phyloP scores from a whole-genome alignment of 1,139 yeast genomes.

The Hemisphaericaspora lyxosophila region DNA sequence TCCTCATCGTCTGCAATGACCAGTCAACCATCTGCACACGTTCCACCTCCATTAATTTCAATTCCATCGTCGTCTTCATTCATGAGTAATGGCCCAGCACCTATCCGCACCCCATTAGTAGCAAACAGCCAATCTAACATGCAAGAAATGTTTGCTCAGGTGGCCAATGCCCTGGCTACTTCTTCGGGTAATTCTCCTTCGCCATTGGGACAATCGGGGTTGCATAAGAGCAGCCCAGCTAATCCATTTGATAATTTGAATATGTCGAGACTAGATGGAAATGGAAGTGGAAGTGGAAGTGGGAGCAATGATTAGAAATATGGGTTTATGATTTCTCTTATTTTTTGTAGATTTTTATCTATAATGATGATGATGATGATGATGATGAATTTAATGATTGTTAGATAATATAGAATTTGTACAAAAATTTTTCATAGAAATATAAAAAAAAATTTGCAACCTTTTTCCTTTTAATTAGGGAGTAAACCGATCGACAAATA shows the following conservation, averaged over 20 bases:
- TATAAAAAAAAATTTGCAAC: no score
- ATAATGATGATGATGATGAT: neutral
- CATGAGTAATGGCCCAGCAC: constrained; percentile 17
- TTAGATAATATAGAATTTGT: no score
- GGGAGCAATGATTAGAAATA: neutral
- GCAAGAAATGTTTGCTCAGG: constrained; percentile 4
- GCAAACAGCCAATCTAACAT: constrained; percentile 18
- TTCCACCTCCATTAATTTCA: constrained; percentile 28
- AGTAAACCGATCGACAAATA: no score
- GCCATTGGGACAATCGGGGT: constrained; percentile 34
- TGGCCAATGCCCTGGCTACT: neutral
- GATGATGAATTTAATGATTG: no score
- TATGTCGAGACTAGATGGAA: constrained; percentile 22
- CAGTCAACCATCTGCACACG: constrained; percentile 7
- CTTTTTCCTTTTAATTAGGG: no score
- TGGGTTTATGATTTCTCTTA: neutral
- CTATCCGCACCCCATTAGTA: constrained; percentile 34
- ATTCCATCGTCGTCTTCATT: constrained; percentile 26
- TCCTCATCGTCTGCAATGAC: constrained; percentile 5
- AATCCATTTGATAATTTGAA: constrained; percentile 46
- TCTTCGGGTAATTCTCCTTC: constrained; percentile 25
- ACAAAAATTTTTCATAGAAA: no score
- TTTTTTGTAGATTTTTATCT: neutral
- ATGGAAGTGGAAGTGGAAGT: neutral
- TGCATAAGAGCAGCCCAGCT: constrained; percentile 38